A percentile compares a stretch with the other conserved stretches of the same genome.
These are phyloP conservation scores for Pyrrhoderma lamaoense DNA, from an alignment of 1,284 basidiomycete genomes.

Conservation along the genomic window DNA sequence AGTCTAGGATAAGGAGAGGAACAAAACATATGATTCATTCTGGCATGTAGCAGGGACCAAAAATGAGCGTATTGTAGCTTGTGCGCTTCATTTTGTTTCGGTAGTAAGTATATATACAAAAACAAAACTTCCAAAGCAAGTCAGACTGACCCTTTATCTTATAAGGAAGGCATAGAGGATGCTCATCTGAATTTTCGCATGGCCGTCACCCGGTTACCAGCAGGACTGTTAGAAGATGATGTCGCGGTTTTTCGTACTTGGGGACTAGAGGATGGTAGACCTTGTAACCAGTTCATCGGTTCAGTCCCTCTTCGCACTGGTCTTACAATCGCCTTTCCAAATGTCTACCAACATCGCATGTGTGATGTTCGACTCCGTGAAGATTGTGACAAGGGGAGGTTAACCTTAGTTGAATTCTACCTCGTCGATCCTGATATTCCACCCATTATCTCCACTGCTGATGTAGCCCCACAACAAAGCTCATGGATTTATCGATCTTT, in stretches of 20 bases:
- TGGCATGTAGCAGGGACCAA: conserved; percentile 55
- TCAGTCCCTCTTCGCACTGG: conserved; percentile 30
- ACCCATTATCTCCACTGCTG: conserved; percentile 34
- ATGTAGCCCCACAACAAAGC: conserved; percentile 40
- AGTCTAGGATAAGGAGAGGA: conserved; percentile 33
- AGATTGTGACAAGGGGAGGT: conserved; percentile 29
- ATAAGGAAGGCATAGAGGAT: conserved; percentile 31
- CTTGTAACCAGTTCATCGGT: conserved; percentile 42
- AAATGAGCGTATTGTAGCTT: conserved; percentile 46
- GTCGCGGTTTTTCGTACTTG: conserved; percentile 41
- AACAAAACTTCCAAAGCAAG: neutral
- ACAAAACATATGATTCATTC: conserved; percentile 31
- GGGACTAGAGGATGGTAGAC: conserved; percentile 39
- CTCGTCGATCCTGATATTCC: conserved; percentile 42
- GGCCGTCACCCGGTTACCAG: conserved; percentile 39
- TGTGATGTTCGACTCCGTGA: conserved; percentile 32
- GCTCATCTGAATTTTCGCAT: conserved; percentile 38
- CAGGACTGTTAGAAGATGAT: conserved; percentile 31
- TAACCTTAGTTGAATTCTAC: conserved; percentile 34
- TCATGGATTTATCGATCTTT: conserved; percentile 35
- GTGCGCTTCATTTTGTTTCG: conserved; percentile 37
- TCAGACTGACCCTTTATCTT: neutral
- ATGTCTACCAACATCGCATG: conserved; percentile 43
- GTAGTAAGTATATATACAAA: conserved; percentile 26
- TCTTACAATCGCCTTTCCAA: conserved; percentile 42